Conservation (phyloP, 345 rosid species). For the Trapa bicornis region DNA sequence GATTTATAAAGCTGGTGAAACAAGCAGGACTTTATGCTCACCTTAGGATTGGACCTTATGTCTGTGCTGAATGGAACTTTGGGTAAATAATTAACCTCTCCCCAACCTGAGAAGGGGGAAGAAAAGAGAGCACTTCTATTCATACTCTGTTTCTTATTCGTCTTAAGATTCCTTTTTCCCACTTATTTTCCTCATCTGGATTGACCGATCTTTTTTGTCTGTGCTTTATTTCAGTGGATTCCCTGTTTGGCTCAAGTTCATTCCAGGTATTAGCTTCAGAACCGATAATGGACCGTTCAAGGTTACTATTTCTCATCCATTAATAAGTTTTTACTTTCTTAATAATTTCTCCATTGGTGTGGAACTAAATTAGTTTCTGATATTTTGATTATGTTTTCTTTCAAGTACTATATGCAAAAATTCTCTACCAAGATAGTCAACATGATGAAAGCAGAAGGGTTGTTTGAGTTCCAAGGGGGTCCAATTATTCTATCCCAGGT, state of each 20-base stretch:
- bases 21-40: conserved; percentile 86
- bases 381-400: background rate
- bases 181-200: no score
- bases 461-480: conserved; percentile 87
- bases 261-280: conserved; percentile 90
- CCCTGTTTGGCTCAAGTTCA: conserved; percentile 97
- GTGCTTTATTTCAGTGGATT: conserved; percentile 52
- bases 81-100: conserved; percentile 39
- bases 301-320: conserved; percentile 33
- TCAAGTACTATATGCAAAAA: conserved; percentile 78
- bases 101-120: background rate
- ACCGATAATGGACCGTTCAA: conserved; percentile 90
- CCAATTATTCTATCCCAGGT: conserved; percentile 98
- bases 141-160: conserved; percentile 1
- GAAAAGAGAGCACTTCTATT: background rate
- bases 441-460: conserved; percentile 91
- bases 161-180: background rate
- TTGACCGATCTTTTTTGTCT: no score
- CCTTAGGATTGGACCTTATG: conserved; percentile 97
- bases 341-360: background rate
- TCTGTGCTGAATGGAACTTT: conserved; percentile 98
- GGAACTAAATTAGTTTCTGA: background rate
- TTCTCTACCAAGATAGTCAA: conserved; percentile 83
- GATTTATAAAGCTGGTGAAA: conserved; percentile 68
- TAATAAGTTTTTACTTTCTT: conserved; percentile 10